Evolutionary conservation across 208 protist species (phyloP), one percentile per base, ranked within the genome.

Genomic region (Acanthamoeba triangularis): DNA sequence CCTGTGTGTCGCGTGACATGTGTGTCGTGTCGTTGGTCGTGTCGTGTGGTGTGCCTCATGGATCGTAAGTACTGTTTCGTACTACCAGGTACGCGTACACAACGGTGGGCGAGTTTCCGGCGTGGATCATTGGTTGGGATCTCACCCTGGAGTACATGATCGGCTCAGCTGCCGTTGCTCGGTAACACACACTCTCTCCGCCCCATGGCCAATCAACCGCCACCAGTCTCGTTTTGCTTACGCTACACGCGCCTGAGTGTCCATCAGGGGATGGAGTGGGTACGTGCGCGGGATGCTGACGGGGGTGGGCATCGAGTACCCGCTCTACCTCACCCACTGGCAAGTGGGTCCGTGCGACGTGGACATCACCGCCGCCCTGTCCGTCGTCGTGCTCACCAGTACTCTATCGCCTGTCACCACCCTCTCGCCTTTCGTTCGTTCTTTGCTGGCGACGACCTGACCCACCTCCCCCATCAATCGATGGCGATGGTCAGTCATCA

Each of bases 111-210:
- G 96, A 97, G 80, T 93, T 96, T 41, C 59, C 72, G 1, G 96
- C 96, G 28, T 97, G 94, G 94, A 82, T 97, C 47, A 96, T 98
- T 35, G 95, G 93, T 20, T 82, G 96, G 56, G 95, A 96, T 76
- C 96, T 98, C 23, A 97, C 95, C 7, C 59, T 97, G 30, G 97
- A 97, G 90, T 97, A 97, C 72, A 72, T 96, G 44, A 96, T 98
- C n/a, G 95, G 95, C 63, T 94, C 95, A 0, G 94, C 96, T 80
- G 96, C 96, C 44, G 96, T 98, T 37, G 96, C 97, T 25, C 88
- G 97, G 72, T 82, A 78, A 10, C 25, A 67, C n/a, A 59, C 52
- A 59, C 18, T 7, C 65, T 72, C 59, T 8, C 4, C 30, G 11
- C n/a, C 14, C 67, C 3, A 1, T 11, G 30, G 23, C 72, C 23